These are phyloP conservation scores for Craterostigma plantagineum DNA, from an alignment of 257 asterid species.

Conservation along the genomic window DNA sequence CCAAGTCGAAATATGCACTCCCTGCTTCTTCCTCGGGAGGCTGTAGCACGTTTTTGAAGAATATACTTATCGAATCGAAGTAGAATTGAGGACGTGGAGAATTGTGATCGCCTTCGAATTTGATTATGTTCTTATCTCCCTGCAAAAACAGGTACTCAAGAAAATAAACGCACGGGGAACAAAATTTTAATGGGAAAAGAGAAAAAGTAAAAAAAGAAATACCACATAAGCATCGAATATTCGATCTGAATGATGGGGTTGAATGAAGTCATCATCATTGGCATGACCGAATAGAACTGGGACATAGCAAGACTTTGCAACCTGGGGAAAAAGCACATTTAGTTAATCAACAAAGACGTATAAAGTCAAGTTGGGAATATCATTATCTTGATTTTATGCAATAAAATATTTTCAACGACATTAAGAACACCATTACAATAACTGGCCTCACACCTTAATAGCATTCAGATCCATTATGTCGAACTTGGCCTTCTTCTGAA, in stretches of 20 bases:
- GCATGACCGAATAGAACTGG: constrained; percentile 88
- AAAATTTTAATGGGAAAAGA: not conserved
- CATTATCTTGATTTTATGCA: too few species aligned
- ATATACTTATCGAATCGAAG: constrained; percentile 87
- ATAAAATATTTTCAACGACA: too few species aligned
- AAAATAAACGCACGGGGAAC: not conserved
- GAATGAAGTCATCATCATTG: constrained; percentile 76
- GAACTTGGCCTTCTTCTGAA: constrained; percentile 73
- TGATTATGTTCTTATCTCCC: constrained; percentile 94
- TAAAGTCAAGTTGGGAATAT: too few species aligned
- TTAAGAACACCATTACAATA: too few species aligned
- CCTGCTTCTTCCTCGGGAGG: constrained; percentile 61
- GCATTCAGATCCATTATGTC: constrained; percentile 70
- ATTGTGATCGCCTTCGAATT: constrained; percentile 93
- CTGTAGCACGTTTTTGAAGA: constrained; percentile 79
- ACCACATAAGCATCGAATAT: constrained; percentile 72
- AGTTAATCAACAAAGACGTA: too few species aligned
- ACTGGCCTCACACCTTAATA: constrained; percentile 37
- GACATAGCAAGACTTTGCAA: constrained; percentile 74
- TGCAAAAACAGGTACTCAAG: constrained; percentile 12
- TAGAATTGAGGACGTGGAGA: constrained; percentile 92
- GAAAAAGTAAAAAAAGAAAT: constrained; percentile 9
- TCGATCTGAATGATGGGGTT: constrained; percentile 88
- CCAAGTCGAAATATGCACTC: constrained; percentile 35
- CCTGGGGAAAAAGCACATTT: constrained; percentile 20